phyloP scores from a whole-genome alignment of 129 eudicot species.

The Daucus carota region DH1_v3.0 NC_030388.2:900501-901000 shows the following conservation, averaged over 20 bases:
- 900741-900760: slow-evolving; percentile 61
- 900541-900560: slow-evolving; percentile 96
- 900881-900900: slow-evolving; percentile 50
- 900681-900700: slow-evolving; percentile 90
- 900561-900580: slow-evolving; percentile 86
- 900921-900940: slow-evolving; percentile 65
- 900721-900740: slow-evolving; percentile 90
- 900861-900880: slow-evolving; percentile 88
- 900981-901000: not conserved
- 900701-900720: slow-evolving; percentile 80
- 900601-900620: not conserved
- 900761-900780: not conserved
- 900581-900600: not conserved
- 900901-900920: slow-evolving; percentile 57
- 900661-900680: slow-evolving; percentile 77
- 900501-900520: slow-evolving; percentile 99
- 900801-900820: not conserved
- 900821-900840: slow-evolving; percentile 13
- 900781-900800: not conserved
- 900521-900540: slow-evolving; percentile 86
- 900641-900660: slow-evolving; percentile 61
- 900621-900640: slow-evolving; percentile 11
- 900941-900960: slow-evolving; percentile 18
- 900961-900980: not conserved
- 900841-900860: slow-evolving; percentile 58